Base-by-base conservation (phyloP, 306 rosid genomes). In the Sindora glabra region DNA sequence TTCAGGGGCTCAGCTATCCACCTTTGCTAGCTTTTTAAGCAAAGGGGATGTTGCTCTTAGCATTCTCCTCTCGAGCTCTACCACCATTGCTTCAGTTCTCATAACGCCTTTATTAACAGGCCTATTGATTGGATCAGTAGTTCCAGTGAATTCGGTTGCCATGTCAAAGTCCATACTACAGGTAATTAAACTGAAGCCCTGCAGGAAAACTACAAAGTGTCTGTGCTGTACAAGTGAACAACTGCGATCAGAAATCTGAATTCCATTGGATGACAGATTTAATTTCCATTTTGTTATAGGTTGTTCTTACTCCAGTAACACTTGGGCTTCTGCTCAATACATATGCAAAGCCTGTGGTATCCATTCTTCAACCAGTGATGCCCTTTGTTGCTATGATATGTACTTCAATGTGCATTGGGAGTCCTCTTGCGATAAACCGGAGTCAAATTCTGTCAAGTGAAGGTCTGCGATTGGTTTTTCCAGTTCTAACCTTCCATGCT, bases 141-240 rank as follows among this genome's bases (percentile, higher is more conserved):
- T 92, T 70, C 96, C 99, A 0, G 96, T 92, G 69, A 94, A 92
- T 69, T 82, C 99, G 18, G 77, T 84, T 70, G 94, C 96, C 70
- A 92, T 92, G 96, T 79, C 99, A 25, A 92, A 86, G 83, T 92
- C 99, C 46, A 92, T 92, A 69, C 70, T 92, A 68, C 96, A 92
- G 90, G 99, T 82, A 75, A 69, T 48, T 51, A 11, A 68, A n/a
- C n/a, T n/a, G n/a, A n/a, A 23, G 21, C 26, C 11, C 30, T 16
- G 9, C 16, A 15, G 22, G 39, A 16, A 12, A 34, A 10, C 26
- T 2, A 23, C 5, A 2, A 15, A 23, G 16, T 16, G 12, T 11
- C 16, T 22, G 19, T 18, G 25, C 41, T 16, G 25, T 37, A 23
- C 14, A n/a, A n/a, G n/a, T n/a, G n/a, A n/a, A n/a, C n/a, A n/a